These are phyloP conservation scores for Eruca vesicaria DNA, from an alignment of 441 rosid species.

Conservation along the genomic window DNA sequence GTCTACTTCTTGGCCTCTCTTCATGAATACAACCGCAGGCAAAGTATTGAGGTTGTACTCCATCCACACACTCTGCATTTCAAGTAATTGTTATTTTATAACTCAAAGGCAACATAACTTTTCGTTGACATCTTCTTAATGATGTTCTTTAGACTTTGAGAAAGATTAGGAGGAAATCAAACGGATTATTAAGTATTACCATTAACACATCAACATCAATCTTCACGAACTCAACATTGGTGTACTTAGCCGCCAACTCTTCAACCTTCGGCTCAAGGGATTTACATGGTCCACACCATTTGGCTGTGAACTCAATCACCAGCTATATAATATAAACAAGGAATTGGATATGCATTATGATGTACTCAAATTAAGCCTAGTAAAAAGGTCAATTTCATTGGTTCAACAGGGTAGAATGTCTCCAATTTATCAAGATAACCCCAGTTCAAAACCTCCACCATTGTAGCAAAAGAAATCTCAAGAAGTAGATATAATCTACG, in stretches of 20 bases:
- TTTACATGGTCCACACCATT: conserved; percentile 83
- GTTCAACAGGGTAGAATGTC: background rate
- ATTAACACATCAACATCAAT: conserved; percentile 60
- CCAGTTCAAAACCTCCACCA: background rate
- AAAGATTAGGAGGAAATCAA: background rate
- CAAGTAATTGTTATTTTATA: background rate
- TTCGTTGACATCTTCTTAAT: background rate
- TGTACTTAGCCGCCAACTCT: conserved; percentile 57
- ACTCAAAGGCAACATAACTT: background rate
- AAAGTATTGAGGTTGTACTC: conserved; percentile 42
- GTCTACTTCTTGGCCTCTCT: conserved; percentile 61
- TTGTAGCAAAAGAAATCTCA: background rate
- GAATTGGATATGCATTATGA: background rate
- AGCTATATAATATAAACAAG: conserved; percentile 36
- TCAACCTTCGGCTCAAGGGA: conserved; percentile 55
- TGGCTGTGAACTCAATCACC: conserved; percentile 72
- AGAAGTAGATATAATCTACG: background rate
- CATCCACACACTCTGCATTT: conserved; percentile 50
- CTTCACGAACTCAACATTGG: conserved; percentile 65
- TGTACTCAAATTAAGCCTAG: background rate
- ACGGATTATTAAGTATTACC: conserved; percentile 33
- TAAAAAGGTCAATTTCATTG: background rate
- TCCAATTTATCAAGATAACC: background rate
- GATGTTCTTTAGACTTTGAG: background rate
- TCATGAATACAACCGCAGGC: conserved; percentile 65